Percentiles rank a stretch among this genome's conserved stretches.
Conservation (phyloP, 1,284 basidiomycete species). For the Malassezia brasiliensis region DNA sequence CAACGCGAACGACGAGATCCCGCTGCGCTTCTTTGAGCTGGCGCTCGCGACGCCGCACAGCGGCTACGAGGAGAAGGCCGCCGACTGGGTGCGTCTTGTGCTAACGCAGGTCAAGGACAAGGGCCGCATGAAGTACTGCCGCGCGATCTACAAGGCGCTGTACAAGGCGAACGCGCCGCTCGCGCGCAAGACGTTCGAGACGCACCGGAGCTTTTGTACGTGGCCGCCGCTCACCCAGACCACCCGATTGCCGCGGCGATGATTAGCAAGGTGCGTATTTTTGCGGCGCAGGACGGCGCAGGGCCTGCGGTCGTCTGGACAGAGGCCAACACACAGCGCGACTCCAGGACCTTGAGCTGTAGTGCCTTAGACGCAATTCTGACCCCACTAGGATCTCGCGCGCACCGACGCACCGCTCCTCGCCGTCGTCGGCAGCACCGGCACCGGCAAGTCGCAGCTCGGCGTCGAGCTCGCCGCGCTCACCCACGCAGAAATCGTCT, state of each 20-base stretch:
- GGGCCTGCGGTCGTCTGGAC: conserved; percentile 5
- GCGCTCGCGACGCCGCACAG: conserved; percentile 50
- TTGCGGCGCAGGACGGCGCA: not conserved
- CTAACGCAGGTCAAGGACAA: conserved; percentile 45
- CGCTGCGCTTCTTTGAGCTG: conserved; percentile 52
- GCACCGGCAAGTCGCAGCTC: conserved; percentile 89
- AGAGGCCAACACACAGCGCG: conserved; percentile 7
- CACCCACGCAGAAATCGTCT: conserved; percentile 60
- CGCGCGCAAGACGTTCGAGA: conserved; percentile 57
- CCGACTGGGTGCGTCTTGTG: conserved; percentile 49
- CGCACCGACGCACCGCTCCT: conserved; percentile 51
- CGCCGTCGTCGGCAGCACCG: conserved; percentile 84
- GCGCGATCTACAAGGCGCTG: conserved; percentile 51
- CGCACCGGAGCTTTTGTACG: conserved; percentile 55
- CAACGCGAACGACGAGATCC: conserved; percentile 51
- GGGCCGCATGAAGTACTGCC: conserved; percentile 52
- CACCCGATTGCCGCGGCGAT: conserved; percentile 46
- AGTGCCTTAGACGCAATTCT: conserved; percentile 1
- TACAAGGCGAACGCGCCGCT: conserved; percentile 57
- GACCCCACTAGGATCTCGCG: not conserved
- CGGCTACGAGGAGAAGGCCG: conserved; percentile 51
- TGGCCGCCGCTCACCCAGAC: conserved; percentile 50
- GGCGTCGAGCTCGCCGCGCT: conserved; percentile 68
- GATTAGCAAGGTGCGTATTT: conserved; percentile 40
- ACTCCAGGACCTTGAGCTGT: conserved; percentile 16